These are phyloP conservation scores for Thalassiosira hispida DNA, from an alignment of 352 stramenopile species.

Conservation along the genomic window DNA sequence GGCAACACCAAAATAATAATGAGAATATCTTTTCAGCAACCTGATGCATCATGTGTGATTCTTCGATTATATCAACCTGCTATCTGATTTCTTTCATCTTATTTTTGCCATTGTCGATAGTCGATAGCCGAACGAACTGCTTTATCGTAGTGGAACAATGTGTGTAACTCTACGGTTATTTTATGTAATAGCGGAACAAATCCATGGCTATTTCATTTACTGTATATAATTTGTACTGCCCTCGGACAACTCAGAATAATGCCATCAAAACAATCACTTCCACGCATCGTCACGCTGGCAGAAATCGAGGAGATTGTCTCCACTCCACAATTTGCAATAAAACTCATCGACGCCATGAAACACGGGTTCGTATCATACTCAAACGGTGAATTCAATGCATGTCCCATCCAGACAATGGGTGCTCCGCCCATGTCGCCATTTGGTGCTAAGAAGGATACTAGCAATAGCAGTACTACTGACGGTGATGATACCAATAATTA, in stretches of 20 bases:
- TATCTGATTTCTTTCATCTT: no score
- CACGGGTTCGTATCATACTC: slow-evolving; percentile 54
- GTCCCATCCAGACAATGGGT: slow-evolving; percentile 51
- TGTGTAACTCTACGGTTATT: no score
- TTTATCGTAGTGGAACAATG: no score
- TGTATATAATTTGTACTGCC: no score
- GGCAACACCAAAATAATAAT: no score
- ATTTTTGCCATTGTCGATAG: no score
- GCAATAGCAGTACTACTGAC: not conserved
- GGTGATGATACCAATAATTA: slow-evolving; percentile 48
- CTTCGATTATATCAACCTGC: no score
- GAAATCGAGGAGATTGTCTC: slow-evolving; percentile 47
- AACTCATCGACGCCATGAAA: slow-evolving; percentile 51
- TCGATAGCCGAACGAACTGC: no score
- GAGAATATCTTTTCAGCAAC: no score
- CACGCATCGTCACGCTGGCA: slow-evolving; percentile 16
- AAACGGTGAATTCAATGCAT: slow-evolving; percentile 51
- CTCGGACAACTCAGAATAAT: not conserved
- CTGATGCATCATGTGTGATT: no score
- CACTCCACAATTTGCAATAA: slow-evolving; percentile 27
- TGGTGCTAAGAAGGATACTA: not conserved
- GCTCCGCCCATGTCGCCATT: slow-evolving; percentile 68
- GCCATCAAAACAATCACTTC: not conserved
- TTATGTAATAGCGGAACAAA: no score
- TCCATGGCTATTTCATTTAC: no score